Percentiles rank a stretch among this genome's conserved stretches.
Evolutionary conservation across 2,329 filamentous ascomycete genomes (phyloP).

Genomic region (Akanthomyces dipterigenus): DNA sequence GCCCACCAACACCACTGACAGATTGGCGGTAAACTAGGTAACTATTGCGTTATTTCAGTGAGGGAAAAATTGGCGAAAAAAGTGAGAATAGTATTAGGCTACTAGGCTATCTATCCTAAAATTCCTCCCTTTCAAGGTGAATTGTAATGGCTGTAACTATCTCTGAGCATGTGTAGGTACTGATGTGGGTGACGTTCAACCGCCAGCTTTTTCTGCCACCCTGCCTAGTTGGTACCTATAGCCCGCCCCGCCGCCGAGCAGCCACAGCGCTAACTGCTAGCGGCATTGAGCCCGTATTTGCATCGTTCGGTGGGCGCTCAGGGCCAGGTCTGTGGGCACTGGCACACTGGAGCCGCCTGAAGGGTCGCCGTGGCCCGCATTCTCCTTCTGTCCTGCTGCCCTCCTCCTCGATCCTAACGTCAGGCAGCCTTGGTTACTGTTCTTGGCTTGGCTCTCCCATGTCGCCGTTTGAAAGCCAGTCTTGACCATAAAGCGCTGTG

Average conservation of each 20-base stretch:
- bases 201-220: too few relatives aligned
- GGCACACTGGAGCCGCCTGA: neutral
- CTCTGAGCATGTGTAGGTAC: too few relatives aligned
- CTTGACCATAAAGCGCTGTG: constrained; percentile 1
- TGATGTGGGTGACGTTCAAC: too few relatives aligned
- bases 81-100: too few relatives aligned
- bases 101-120: too few relatives aligned
- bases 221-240: too few relatives aligned
- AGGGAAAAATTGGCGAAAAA: too few relatives aligned
- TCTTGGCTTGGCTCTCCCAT: constrained; percentile 6
- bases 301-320: neutral
- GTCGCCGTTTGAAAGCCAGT: neutral
- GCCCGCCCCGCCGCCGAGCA: neutral
- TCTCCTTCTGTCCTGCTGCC: neutral
- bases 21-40: too few relatives aligned
- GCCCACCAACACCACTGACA: too few relatives aligned
- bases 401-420: constrained; percentile 12
- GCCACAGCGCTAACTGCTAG: neutral
- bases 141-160: too few relatives aligned
- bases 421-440: constrained; percentile 6
- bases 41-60: too few relatives aligned
- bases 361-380: neutral
- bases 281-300: neutral
- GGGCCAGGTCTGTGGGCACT: neutral
- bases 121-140: too few relatives aligned